phyloP scores from a whole-genome alignment of 352 stramenopile genomes.

The Phytophthora syringae region DNA sequence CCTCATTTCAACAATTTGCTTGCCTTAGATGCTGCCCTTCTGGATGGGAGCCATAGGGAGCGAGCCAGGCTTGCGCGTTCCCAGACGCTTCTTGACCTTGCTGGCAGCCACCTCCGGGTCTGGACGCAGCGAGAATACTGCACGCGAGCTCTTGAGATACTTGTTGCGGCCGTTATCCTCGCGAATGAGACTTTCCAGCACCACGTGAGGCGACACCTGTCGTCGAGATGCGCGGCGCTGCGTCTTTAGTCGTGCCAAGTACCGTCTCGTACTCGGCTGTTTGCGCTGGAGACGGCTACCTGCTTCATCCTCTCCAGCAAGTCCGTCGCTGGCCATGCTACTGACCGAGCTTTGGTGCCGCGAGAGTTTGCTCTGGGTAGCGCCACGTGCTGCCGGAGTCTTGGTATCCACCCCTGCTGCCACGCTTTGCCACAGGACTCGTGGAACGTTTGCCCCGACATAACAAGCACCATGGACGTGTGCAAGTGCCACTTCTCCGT shows the following conservation, averaged over 20 bases:
- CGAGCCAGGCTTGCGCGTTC: slow-evolving; percentile 65
- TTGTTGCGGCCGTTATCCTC: slow-evolving; percentile 83
- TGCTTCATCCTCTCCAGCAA: slow-evolving; percentile 56
- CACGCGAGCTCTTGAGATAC: slow-evolving; percentile 84
- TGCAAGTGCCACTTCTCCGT: slow-evolving; percentile 87
- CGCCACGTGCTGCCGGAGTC: slow-evolving; percentile 35
- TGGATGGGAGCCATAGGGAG: slow-evolving; percentile 70
- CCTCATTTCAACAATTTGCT: slow-evolving; percentile 14
- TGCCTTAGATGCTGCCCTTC: slow-evolving; percentile 69
- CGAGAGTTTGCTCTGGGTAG: slow-evolving; percentile 35
- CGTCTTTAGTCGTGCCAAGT: slow-evolving; percentile 81
- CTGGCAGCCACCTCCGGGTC: slow-evolving; percentile 75
- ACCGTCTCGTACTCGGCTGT: slow-evolving; percentile 80
- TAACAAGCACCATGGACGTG: slow-evolving; percentile 85
- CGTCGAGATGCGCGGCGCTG: slow-evolving; percentile 66
- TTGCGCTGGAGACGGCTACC: slow-evolving; percentile 70
- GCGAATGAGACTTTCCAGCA: slow-evolving; percentile 81
- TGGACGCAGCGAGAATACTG: slow-evolving; percentile 73
- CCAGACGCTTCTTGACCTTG: slow-evolving; percentile 82
- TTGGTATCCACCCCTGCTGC: slow-evolving; percentile 83
- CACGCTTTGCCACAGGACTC: slow-evolving; percentile 88
- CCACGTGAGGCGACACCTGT: slow-evolving; percentile 73
- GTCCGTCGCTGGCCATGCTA: slow-evolving; percentile 35
- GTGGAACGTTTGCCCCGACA: slow-evolving; percentile 83
- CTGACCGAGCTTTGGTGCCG: slow-evolving; percentile 56